Evolutionary conservation across 192 early-diverging fungal species (phyloP).

Genomic region (Rhizophagus clarus): DNA sequence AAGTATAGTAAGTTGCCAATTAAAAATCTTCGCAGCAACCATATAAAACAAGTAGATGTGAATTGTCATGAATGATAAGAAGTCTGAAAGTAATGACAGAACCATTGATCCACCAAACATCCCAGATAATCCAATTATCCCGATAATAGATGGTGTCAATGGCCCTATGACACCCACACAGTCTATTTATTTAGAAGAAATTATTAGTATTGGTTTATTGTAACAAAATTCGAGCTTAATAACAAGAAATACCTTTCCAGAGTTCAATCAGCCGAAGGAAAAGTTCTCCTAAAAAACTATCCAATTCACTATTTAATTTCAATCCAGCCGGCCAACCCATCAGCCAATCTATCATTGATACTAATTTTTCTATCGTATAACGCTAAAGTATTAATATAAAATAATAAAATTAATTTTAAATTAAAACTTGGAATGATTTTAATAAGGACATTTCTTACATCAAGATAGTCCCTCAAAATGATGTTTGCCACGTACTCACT

Average conservation of each 20-base stretch:
- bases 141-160: slow-evolving; percentile 64
- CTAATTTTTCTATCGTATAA: slow-evolving; percentile 71
- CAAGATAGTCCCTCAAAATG: slow-evolving; percentile 48
- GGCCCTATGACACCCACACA: slow-evolving; percentile 52
- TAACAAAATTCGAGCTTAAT: neutral
- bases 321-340: slow-evolving; percentile 91
- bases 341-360: slow-evolving; percentile 85
- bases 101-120: slow-evolving; percentile 84
- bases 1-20: slow-evolving; percentile 87
- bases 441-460: slow-evolving; percentile 35
- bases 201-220: neutral
- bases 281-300: slow-evolving; percentile 85
- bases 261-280: slow-evolving; percentile 86
- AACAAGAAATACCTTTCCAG: slow-evolving; percentile 68
- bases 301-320: slow-evolving; percentile 92
- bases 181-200: slow-evolving; percentile 29
- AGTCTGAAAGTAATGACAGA: slow-evolving; percentile 81
- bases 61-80: slow-evolving; percentile 80
- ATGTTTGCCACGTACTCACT: slow-evolving; percentile 55
- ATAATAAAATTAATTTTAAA: neutral
- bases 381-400: slow-evolving; percentile 40
- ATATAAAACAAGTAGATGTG: slow-evolving; percentile 97
- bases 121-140: slow-evolving; percentile 73
- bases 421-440: neutral
- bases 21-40: slow-evolving; percentile 89